Evolutionary conservation across 1,284 basidiomycete species (phyloP).

Genomic region (Melanopsichium pennsylvanicum): DNA sequence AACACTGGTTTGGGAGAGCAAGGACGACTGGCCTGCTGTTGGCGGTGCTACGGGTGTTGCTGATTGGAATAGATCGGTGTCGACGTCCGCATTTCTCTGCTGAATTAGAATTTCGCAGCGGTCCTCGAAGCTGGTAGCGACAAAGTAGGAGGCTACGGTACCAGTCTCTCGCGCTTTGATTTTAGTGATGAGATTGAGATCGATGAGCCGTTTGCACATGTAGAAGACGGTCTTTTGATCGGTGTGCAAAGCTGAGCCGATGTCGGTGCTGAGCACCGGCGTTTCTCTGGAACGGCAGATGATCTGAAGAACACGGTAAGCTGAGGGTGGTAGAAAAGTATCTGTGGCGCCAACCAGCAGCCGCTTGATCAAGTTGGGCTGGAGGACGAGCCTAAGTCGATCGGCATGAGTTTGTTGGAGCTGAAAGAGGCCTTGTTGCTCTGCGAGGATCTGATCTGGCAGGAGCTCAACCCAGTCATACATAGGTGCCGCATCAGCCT

Average conservation of each 20-base stretch:
- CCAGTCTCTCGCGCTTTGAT: constrained; percentile 55
- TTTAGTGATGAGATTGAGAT: constrained; percentile 40
- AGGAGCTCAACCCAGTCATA: constrained; percentile 29
- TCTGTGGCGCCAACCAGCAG: constrained; percentile 82
- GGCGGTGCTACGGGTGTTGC: background rate
- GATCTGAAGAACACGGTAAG: constrained; percentile 84
- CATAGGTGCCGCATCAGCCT: constrained; percentile 1
- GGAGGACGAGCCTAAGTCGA: constrained; percentile 76
- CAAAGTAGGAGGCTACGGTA: constrained; percentile 43
- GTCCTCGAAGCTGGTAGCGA: constrained; percentile 38
- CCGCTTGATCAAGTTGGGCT: constrained; percentile 76
- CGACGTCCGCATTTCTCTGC: constrained; percentile 35
- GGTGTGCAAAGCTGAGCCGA: constrained; percentile 80
- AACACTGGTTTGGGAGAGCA: background rate
- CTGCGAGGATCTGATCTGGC: constrained; percentile 20
- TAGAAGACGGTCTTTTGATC: constrained; percentile 88
- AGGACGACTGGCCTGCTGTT: background rate
- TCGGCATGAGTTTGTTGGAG: constrained; percentile 62
- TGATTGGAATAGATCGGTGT: constrained; percentile 8
- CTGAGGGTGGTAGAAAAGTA: constrained; percentile 79
- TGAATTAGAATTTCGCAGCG: constrained; percentile 43
- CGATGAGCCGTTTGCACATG: constrained; percentile 51
- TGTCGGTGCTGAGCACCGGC: constrained; percentile 79
- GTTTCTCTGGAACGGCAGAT: constrained; percentile 79
- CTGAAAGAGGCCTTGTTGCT: constrained; percentile 68